A percentile compares a stretch with the other conserved stretches of the same genome.
Evolutionary conservation across 495 filamentous ascomycete genomes (phyloP).

Genomic region (Pseudevernia furfuracea): DNA sequence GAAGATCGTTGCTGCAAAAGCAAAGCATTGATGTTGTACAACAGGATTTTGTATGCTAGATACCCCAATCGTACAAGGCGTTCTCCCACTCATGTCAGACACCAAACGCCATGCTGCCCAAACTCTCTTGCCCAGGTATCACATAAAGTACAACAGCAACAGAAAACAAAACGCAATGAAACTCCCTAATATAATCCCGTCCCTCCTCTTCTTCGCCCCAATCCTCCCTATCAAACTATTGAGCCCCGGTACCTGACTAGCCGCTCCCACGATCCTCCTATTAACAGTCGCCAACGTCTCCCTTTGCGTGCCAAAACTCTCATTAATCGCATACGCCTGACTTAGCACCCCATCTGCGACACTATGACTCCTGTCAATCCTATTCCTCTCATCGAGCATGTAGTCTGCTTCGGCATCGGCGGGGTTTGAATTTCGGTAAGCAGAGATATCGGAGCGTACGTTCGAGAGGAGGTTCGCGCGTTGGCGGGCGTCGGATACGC

Average conservation of each 20-base stretch:
- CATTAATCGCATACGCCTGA: constrained; percentile 95
- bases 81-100: constrained; percentile 12
- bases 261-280: constrained; percentile 76
- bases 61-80: constrained; percentile 6
- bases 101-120: constrained; percentile 11
- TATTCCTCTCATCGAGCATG: constrained; percentile 83
- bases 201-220: constrained; percentile 86
- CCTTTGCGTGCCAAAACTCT: constrained; percentile 78
- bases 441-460: constrained; percentile 85
- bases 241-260: constrained; percentile 84
- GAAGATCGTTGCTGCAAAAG: constrained; percentile 11
- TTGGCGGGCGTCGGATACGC: constrained; percentile 66
- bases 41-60: constrained; percentile 1
- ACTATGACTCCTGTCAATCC: constrained; percentile 79
- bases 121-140: constrained; percentile 18
- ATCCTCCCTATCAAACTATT: constrained; percentile 92
- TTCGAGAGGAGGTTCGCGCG: constrained; percentile 85
- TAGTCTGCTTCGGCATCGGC: constrained; percentile 83
- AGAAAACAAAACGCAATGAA: constrained; percentile 91
- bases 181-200: constrained; percentile 83
- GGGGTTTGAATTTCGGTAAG: constrained; percentile 75
- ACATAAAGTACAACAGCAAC: constrained; percentile 77
- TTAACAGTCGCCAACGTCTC: constrained; percentile 83
- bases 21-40: constrained; percentile 10
- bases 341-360: constrained; percentile 85